These are phyloP conservation scores for Biscogniauxia sp. DNA, from an alignment of 2,329 filamentous ascomycete genomes.

Conservation along the genomic window DNA sequence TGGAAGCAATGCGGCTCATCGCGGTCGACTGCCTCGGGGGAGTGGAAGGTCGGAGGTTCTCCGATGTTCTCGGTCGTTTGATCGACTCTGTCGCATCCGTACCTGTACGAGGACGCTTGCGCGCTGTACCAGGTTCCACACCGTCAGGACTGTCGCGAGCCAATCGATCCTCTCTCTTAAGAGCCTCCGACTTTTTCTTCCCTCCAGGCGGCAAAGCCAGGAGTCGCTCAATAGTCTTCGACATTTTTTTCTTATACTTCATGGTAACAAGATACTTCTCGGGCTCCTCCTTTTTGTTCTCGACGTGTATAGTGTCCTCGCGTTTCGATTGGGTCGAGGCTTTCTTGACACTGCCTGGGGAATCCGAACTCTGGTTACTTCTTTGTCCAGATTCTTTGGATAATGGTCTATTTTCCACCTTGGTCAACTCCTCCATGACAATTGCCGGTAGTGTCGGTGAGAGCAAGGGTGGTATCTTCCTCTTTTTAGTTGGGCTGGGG, in stretches of 20 bases:
- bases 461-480: constrained; percentile 48
- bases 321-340: constrained; percentile 28
- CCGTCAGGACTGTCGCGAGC: constrained; percentile 39
- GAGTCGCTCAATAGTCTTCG: constrained; percentile 45
- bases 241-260: constrained; percentile 47
- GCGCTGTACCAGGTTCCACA: constrained; percentile 42
- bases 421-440: constrained; percentile 47
- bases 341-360: constrained; percentile 36
- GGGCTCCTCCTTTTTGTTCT: constrained; percentile 33
- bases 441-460: constrained; percentile 55
- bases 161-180: constrained; percentile 35
- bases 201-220: constrained; percentile 41
- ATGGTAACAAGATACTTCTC: constrained; percentile 42
- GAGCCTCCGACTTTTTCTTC: constrained; percentile 36
- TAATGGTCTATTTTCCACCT: constrained; percentile 31
- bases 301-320: constrained; percentile 33
- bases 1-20: constrained; percentile 55
- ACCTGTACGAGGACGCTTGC: constrained; percentile 47
- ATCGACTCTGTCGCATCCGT: constrained; percentile 36
- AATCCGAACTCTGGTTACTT: constrained; percentile 31
- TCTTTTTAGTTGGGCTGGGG: constrained; percentile 35
- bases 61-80: constrained; percentile 45
- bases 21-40: constrained; percentile 48
- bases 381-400: constrained; percentile 26
- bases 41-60: constrained; percentile 46